These are phyloP conservation scores for Boletus rubescentipes DNA, from an alignment of 768 basidiomycete species.

Conservation along the genomic window DNA sequence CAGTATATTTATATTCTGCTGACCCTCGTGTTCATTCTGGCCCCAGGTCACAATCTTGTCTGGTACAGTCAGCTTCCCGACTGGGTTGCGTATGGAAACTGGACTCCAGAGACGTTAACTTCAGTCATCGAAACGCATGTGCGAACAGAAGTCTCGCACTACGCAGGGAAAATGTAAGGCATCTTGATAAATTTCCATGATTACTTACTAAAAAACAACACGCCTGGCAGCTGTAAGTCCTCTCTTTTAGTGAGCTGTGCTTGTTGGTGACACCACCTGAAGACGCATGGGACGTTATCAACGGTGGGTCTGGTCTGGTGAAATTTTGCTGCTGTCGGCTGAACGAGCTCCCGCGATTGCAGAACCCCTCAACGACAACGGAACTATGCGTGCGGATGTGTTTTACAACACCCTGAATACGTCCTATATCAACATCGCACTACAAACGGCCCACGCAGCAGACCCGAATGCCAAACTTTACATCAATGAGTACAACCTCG, in stretches of 20 bases:
- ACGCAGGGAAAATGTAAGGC: constrained; percentile 14
- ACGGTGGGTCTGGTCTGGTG: constrained; percentile 6
- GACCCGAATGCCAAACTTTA: constrained; percentile 36
- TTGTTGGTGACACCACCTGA: not conserved
- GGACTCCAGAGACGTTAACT: constrained; percentile 13
- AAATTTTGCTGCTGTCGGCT: not conserved
- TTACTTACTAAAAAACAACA: not conserved
- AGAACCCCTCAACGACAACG: constrained; percentile 49
- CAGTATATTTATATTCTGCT: not conserved
- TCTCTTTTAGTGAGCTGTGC: not conserved
- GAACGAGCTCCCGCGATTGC: not conserved
- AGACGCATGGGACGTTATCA: constrained; percentile 25
- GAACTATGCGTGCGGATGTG: constrained; percentile 51
- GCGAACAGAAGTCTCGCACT: constrained; percentile 17
- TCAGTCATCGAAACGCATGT: constrained; percentile 19
- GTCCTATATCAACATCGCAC: constrained; percentile 50
- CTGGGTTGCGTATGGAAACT: constrained; percentile 17
- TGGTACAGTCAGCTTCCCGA: constrained; percentile 16
- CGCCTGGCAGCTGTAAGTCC: constrained; percentile 11
- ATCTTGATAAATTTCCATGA: not conserved
- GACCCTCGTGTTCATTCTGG: not conserved
- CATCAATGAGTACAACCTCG: constrained; percentile 32
- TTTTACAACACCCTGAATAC: constrained; percentile 54
- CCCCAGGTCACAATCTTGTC: constrained; percentile 20
- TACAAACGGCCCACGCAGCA: constrained; percentile 33